Conservation (phyloP, 768 basidiomycete genomes). For the Suillus cothurnatus region DNA sequence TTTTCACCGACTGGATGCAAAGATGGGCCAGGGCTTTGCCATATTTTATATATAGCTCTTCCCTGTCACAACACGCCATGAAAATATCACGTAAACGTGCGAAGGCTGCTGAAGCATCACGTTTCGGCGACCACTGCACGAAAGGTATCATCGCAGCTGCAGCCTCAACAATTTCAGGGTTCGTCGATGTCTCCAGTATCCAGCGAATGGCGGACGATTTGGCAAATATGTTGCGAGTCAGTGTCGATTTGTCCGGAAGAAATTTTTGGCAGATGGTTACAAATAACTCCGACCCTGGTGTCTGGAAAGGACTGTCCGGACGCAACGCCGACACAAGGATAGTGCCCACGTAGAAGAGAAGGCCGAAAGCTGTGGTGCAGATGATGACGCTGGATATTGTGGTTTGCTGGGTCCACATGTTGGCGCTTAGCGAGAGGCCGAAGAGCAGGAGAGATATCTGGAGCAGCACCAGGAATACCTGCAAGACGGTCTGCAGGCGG, state of each 20-base stretch:
- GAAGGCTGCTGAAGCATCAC: not conserved
- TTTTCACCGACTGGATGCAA: not conserved
- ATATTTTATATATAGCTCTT: not conserved
- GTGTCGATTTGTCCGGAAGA: not conserved
- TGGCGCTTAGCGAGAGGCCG: constrained; percentile 14
- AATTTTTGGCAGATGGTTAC: not conserved
- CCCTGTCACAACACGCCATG: accelerated
- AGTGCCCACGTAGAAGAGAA: constrained; percentile 17
- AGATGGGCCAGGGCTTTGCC: not conserved
- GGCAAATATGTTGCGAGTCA: not conserved
- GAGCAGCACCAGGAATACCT: constrained; percentile 17
- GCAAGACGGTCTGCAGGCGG: constrained; percentile 16
- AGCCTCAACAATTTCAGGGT: not conserved
- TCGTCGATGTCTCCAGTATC: constrained; percentile 21
- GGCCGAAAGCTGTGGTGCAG: constrained; percentile 12
- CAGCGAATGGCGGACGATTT: constrained; percentile 13
- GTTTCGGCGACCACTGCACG: not conserved
- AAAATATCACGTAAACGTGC: not conserved
- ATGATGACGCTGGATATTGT: constrained; percentile 13
- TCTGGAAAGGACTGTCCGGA: constrained; percentile 19
- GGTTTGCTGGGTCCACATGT: constrained; percentile 14
- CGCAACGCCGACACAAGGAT: constrained; percentile 12
- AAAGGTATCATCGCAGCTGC: not conserved
- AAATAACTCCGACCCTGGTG: constrained; percentile 15
- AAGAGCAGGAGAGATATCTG: constrained; percentile 26